phyloP scores from a whole-genome alignment of 768 basidiomycete genomes.

The Lentinula lateritia region DNA sequence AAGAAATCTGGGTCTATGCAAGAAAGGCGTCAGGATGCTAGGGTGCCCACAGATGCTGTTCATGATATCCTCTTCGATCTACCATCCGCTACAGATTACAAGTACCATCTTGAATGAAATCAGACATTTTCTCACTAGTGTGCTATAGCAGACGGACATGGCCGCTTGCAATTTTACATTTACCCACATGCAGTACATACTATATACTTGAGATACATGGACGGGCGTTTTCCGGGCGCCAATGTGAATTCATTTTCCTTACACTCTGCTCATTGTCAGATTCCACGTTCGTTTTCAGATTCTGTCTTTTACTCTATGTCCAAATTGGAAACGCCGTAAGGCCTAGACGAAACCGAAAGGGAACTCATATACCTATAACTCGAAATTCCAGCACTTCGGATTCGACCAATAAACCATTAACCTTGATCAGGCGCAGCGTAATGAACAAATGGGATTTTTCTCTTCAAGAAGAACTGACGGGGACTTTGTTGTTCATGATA shows the following conservation, averaged over 20 bases:
- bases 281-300: not conserved
- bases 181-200: no score
- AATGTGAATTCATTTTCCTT: not conserved
- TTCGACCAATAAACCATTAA: not conserved
- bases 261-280: not conserved
- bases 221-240: no score
- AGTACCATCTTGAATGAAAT: no score
- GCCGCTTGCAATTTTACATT: no score
- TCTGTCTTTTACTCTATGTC: not conserved
- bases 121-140: no score
- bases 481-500: slow-evolving; percentile 24
- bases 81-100: no score
- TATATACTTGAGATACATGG: no score
- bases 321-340: not conserved
- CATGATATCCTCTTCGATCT: no score
- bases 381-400: not conserved
- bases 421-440: not conserved
- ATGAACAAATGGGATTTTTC: slow-evolving; percentile 44
- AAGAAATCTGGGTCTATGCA: no score
- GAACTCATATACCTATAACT: not conserved
- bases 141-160: no score
- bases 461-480: slow-evolving; percentile 42
- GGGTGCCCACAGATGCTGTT: no score
- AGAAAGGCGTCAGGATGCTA: no score
- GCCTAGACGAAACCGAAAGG: not conserved